Base-by-base conservation (phyloP, 805 yeast genomes). In the Lipomyces starkeyi region DNA sequence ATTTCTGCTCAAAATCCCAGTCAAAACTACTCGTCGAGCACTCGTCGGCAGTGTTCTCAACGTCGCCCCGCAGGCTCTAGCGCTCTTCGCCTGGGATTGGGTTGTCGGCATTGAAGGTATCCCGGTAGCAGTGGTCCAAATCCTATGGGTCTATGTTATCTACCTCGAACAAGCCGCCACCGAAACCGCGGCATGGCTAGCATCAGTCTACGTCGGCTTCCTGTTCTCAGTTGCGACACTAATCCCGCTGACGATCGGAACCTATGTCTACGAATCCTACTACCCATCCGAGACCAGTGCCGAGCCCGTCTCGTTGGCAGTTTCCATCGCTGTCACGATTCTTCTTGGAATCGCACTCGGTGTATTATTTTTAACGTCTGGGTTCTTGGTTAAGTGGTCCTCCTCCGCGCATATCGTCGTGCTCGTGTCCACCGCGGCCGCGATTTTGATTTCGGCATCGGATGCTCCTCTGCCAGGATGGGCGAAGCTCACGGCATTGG, bases 151-250 rank as follows among this genome's bases (percentile, higher is more conserved):
- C 3, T 69, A 65, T 52, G 29, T 61, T 6, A 35, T 67, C 22
- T 67, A 61, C 54, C 57, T 68, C 52, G 72, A 69, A 47, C 72
- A 69, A 52, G 67, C 68, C 2, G 57, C 71, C n/a, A 65, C 69
- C 35, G 72, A 69, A 25, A 32, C 66, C 13, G 61, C 62, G 11
- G 71, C 64, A 9, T 69, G 72, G 72, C 64, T 69, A n/a, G 62
- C 72, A 7, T 61, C 72, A 4, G 59, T 69, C 47, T 66, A 67
- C 62, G 71, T 69, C 56, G 71, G 64, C 11, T 62, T 68, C 29
- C 56, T 65, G 13, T 54, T 66, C 37, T 65, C 71, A 1, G 43
- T 55, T 22, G 65, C 58, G 13, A 47, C 54, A 9, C 59, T 68
- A 11, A 13, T 47, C 2, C 67, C 69, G 20, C 1, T 63, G 25